phyloP scores from a whole-genome alignment of 2,329 filamentous ascomycete species.

The Stagonosporopsis cucurbitacearum region DNA sequence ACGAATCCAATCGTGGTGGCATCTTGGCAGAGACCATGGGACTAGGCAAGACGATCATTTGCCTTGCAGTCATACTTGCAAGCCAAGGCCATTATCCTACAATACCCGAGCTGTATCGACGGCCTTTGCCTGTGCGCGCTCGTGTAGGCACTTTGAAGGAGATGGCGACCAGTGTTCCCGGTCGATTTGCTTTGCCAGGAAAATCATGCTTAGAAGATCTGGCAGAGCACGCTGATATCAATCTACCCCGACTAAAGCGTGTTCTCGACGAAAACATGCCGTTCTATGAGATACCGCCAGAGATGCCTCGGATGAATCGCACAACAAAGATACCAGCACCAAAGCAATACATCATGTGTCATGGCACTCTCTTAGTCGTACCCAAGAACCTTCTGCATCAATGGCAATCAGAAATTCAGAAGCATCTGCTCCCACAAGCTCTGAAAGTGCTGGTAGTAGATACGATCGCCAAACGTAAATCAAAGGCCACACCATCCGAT shows the following conservation, averaged over 20 bases:
- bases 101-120: constrained; percentile 67
- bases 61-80: constrained; percentile 72
- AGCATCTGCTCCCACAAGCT: constrained; percentile 68
- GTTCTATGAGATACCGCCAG: constrained; percentile 51
- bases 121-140: constrained; percentile 51
- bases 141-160: constrained; percentile 70
- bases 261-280: constrained; percentile 44
- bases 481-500: constrained; percentile 12
- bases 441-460: constrained; percentile 71
- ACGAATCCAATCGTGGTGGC: constrained; percentile 77
- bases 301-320: constrained; percentile 52
- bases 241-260: constrained; percentile 32
- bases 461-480: constrained; percentile 33
- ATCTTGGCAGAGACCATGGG: constrained; percentile 82
- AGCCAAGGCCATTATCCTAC: constrained; percentile 72
- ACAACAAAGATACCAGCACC: constrained; percentile 49
- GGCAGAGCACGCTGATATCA: constrained; percentile 45
- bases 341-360: constrained; percentile 67
- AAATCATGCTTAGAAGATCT: constrained; percentile 67
- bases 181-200: constrained; percentile 74
- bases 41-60: constrained; percentile 86
- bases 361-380: constrained; percentile 77
- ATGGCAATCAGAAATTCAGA: constrained; percentile 80
- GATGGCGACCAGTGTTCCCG: constrained; percentile 76
- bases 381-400: constrained; percentile 84